phyloP scores from a whole-genome alignment of 768 basidiomycete species.

The Kwoniella botswanensis region DNA sequence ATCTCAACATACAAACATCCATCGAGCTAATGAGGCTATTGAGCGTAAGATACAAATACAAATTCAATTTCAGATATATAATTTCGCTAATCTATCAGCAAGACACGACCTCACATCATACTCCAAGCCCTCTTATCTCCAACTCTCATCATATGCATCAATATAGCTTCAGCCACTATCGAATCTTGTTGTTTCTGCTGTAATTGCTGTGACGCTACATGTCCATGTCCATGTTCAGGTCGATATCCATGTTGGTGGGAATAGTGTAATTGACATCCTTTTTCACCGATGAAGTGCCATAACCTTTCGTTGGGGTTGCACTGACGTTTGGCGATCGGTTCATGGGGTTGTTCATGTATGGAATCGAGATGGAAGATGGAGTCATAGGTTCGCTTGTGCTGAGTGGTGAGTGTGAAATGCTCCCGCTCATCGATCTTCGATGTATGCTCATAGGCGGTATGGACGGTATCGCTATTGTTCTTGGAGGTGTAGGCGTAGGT shows the following conservation, averaged over 20 bases:
- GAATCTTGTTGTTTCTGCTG: background rate
- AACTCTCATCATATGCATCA: slow-evolving; percentile 11
- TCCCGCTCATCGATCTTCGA: slow-evolving; percentile 12
- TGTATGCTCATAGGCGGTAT: slow-evolving; percentile 5
- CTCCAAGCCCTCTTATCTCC: slow-evolving; percentile 10
- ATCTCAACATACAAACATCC: background rate
- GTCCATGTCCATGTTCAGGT: slow-evolving; percentile 1
- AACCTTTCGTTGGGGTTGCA: background rate
- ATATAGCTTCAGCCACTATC: slow-evolving; percentile 9
- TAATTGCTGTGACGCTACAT: background rate
- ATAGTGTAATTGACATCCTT: background rate
- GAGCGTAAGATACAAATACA: too few species aligned
- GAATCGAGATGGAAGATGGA: slow-evolving; percentile 9
- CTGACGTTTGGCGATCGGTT: background rate
- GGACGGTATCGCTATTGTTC: slow-evolving; percentile 6
- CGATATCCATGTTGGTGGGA: background rate
- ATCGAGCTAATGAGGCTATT: background rate
- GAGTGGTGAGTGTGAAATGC: slow-evolving; percentile 25
- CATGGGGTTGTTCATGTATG: background rate
- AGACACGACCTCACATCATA: slow-evolving; percentile 2
- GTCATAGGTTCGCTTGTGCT: slow-evolving; percentile 23
- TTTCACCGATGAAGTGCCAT: slow-evolving; percentile 13
- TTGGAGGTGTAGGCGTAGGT: background rate
- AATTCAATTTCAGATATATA: too few species aligned
- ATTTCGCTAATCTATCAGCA: too few species aligned